These are phyloP conservation scores for Chalciporus chontae DNA, from an alignment of 768 basidiomycete species.

Conservation along the genomic window DNA sequence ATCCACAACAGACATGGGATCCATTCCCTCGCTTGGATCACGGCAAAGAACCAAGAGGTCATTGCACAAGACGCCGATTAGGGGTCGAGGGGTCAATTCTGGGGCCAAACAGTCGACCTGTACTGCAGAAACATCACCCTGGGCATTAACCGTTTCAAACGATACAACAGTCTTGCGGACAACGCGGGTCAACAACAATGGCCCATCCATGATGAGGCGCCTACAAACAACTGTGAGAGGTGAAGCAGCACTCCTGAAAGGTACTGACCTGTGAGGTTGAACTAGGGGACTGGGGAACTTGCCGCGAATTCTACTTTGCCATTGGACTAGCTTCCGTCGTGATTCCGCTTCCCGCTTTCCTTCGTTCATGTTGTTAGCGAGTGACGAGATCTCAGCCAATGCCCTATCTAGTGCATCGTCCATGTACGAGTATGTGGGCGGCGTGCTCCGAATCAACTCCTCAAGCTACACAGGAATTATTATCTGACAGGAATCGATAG, in stretches of 20 bases:
- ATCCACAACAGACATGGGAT: constrained; percentile 73
- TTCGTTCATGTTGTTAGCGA: constrained; percentile 97
- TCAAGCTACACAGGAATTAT: constrained; percentile 50
- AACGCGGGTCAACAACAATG: constrained; percentile 80
- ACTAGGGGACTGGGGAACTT: constrained; percentile 97
- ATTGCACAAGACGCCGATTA: constrained; percentile 85
- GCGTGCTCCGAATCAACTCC: constrained; percentile 80
- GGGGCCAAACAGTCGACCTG: constrained; percentile 91
- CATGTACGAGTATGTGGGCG: constrained; percentile 69
- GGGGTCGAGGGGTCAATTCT: constrained; percentile 73
- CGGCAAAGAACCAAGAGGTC: constrained; percentile 91
- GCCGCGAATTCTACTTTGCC: constrained; percentile 85
- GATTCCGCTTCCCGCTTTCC: constrained; percentile 96
- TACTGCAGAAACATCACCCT: constrained; percentile 74
- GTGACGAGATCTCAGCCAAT: constrained; percentile 77
- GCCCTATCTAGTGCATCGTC: constrained; percentile 86
- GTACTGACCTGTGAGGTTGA: constrained; percentile 85
- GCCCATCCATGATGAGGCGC: constrained; percentile 91
- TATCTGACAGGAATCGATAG: background rate
- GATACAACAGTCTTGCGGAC: constrained; percentile 80
- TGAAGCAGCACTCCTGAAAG: background rate
- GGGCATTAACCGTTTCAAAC: constrained; percentile 76
- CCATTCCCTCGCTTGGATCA: constrained; percentile 78
- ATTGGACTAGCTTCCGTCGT: constrained; percentile 83
- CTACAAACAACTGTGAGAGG: constrained; percentile 36